Evolutionary conservation across 495 filamentous ascomycete genomes (phyloP).

Genomic region (Neurospora sp.): DNA sequence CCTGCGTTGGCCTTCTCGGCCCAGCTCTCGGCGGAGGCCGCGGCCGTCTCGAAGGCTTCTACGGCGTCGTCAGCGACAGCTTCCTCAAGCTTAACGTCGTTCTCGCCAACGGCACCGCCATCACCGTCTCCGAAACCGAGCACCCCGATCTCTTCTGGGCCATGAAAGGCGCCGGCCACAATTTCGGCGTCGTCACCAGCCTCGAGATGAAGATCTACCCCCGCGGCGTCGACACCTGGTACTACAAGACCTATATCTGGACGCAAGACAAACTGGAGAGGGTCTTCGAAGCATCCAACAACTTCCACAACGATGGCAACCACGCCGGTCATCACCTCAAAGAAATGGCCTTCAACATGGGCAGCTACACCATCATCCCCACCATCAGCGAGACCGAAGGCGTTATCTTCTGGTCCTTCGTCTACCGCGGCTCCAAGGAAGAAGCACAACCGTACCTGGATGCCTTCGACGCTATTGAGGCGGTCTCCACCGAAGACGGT

Average conservation of each 20-base stretch:
- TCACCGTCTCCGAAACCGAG: slow-evolving; percentile 25
- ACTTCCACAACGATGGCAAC: slow-evolving; percentile 28
- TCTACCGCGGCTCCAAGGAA: slow-evolving; percentile 30
- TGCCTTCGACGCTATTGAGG: slow-evolving; percentile 35
- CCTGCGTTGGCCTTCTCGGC: slow-evolving; percentile 43
- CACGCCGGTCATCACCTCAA: slow-evolving; percentile 24
- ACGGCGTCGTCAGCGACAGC: slow-evolving; percentile 52
- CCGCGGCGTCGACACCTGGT: slow-evolving; percentile 22
- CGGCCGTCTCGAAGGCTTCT: slow-evolving; percentile 46
- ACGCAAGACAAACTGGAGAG: slow-evolving; percentile 36
- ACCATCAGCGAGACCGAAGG: slow-evolving; percentile 27
- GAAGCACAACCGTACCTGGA: slow-evolving; percentile 32
- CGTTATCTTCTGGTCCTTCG: slow-evolving; percentile 39
- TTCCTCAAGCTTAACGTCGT: slow-evolving; percentile 45
- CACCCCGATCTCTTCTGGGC: slow-evolving; percentile 46
- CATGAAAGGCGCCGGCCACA: slow-evolving; percentile 49
- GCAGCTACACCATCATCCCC: slow-evolving; percentile 38
- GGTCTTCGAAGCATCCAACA: slow-evolving; percentile 38
- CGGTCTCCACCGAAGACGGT: slow-evolving; percentile 22
- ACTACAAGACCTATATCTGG: slow-evolving; percentile 37
- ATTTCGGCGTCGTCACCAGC: slow-evolving; percentile 51
- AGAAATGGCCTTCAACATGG: slow-evolving; percentile 32
- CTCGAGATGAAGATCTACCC: slow-evolving; percentile 40
- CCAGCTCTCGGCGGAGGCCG: slow-evolving; percentile 53
- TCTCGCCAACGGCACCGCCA: slow-evolving; percentile 41